Conservation (phyloP, 768 basidiomycete species). For the Boletus rubroflammeus region DNA sequence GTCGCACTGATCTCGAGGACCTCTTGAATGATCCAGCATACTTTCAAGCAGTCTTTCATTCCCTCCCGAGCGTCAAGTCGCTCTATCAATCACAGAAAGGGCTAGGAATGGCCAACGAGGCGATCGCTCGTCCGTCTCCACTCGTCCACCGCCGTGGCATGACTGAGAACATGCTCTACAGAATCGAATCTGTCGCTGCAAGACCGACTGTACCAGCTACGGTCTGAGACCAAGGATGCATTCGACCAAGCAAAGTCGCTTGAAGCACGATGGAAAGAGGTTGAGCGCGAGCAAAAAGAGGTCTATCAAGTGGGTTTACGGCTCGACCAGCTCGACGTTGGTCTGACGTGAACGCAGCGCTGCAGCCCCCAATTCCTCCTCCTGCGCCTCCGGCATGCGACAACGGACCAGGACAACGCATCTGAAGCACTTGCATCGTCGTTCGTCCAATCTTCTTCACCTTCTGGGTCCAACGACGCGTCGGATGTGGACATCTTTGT, state of each 20-base stretch:
- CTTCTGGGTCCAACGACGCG: conserved; percentile 26
- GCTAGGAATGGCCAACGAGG: conserved; percentile 79
- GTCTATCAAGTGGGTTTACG: conserved; percentile 69
- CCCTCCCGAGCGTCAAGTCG: conserved; percentile 66
- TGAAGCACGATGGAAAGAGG: conserved; percentile 79
- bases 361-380: conserved; percentile 85
- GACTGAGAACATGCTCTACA: conserved; percentile 31
- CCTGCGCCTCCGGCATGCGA: conserved; percentile 82
- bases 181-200: conserved; percentile 75
- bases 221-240: conserved; percentile 79
- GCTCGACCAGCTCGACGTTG: neutral
- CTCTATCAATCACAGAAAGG: conserved; percentile 75
- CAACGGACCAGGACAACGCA: conserved; percentile 84
- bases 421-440: conserved; percentile 82
- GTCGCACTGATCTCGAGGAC: conserved; percentile 89
- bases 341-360: conserved; percentile 47
- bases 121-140: conserved; percentile 69
- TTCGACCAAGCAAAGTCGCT: conserved; percentile 84
- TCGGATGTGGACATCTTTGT: conserved; percentile 82
- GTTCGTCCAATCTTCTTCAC: conserved; percentile 65
- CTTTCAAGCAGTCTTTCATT: conserved; percentile 86
- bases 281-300: conserved; percentile 86
- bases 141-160: neutral
- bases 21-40: conserved; percentile 75
- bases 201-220: conserved; percentile 67